Conservation (phyloP, 108 stramenopile genomes). For the Pseudonitzschia pungens region DNA sequence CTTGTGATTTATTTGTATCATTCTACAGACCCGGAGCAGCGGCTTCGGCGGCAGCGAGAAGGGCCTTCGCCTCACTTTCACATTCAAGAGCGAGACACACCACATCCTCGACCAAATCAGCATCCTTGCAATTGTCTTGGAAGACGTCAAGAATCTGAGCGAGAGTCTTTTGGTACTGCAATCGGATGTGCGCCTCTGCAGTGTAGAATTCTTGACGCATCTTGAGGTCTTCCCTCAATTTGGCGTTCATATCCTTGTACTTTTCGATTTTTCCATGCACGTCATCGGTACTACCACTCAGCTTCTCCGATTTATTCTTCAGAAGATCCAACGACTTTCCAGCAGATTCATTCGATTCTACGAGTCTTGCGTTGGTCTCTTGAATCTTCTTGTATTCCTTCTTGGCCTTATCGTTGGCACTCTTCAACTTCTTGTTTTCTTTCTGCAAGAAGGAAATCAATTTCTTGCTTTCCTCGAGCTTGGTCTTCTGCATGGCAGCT, state of each 20-base stretch:
- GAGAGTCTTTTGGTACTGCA: slow-evolving; percentile 55
- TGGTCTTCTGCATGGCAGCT: slow-evolving; percentile 44
- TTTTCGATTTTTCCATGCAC: slow-evolving; percentile 46
- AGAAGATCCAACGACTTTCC: slow-evolving; percentile 60
- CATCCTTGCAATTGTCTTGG: slow-evolving; percentile 59
- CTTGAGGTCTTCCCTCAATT: slow-evolving; percentile 56
- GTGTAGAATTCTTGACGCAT: slow-evolving; percentile 51
- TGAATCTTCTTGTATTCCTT: slow-evolving; percentile 56
- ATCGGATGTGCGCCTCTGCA: slow-evolving; percentile 52
- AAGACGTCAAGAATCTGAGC: slow-evolving; percentile 51
- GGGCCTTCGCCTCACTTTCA: slow-evolving; percentile 45
- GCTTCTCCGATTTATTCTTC: slow-evolving; percentile 46
- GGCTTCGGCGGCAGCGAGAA: slow-evolving; percentile 44
- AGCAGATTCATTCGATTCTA: slow-evolving; percentile 53
- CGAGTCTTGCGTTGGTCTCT: slow-evolving; percentile 54
- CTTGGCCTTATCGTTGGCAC: slow-evolving; percentile 46
- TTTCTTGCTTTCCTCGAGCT: slow-evolving; percentile 50
- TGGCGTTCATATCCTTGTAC: slow-evolving; percentile 39
- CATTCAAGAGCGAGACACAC: slow-evolving; percentile 43
- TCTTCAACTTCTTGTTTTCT: slow-evolving; percentile 59
- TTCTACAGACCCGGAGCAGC: slow-evolving; percentile 36
- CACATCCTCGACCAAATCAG: slow-evolving; percentile 55
- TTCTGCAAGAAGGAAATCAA: slow-evolving; percentile 60
- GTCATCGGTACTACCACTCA: slow-evolving; percentile 35
- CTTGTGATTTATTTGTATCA: not conserved